Evolutionary conservation across 1,284 basidiomycete species (phyloP), one percentile per base, ranked within the genome.

Genomic region (Cutaneotrichosporon mucoides): DNA sequence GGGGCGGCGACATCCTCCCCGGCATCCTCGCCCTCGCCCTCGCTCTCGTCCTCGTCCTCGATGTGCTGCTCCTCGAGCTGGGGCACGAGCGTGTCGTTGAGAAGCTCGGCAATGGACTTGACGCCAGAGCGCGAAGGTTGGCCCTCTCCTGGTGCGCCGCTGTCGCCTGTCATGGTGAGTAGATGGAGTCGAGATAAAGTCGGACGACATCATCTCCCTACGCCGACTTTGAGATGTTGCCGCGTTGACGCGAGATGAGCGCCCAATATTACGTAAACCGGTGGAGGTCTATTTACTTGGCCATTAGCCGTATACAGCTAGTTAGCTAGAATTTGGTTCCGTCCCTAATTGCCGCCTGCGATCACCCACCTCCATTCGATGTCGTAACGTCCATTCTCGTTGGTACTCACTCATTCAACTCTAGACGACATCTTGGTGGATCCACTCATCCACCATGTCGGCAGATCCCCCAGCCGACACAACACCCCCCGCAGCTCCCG

Each of bases 1-100:
- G 60, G 62, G 1, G 46, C 69, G n/a, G 55, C 59, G 6, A 50
- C 61, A 34, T 60, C 53, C 35, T 35, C 61, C 61, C 24, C 24
- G 24, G 24, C 24, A 6, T 55, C 61, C 4, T 59, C 59, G 40
- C 42, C 58, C 7, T 52, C 57, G 24, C 24, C 24, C 24, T 24
- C 24, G 24, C 24, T 24, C 24, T n/a, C 49, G 15, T 60, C 49
- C 11, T 51, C 53, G 24, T 63, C 60, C 42, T 61, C 61, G 11
- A 43, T 38, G 9, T 50, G 57, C 15, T 48, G 53, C 24, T 57
- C 24, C 46, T 62, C 46, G 11, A 60, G 38, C 48, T 62, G 62
- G 8, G 63, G 41, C 9, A 57, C 46, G 11, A 60, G 45, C 15
- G 60, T 51, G 35, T 41, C 41, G 44, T 54, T n/a, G 9, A 45